These are phyloP conservation scores for Lachnellula hyalina DNA, from an alignment of 2,329 filamentous ascomycete species.

Conservation along the genomic window DNA sequence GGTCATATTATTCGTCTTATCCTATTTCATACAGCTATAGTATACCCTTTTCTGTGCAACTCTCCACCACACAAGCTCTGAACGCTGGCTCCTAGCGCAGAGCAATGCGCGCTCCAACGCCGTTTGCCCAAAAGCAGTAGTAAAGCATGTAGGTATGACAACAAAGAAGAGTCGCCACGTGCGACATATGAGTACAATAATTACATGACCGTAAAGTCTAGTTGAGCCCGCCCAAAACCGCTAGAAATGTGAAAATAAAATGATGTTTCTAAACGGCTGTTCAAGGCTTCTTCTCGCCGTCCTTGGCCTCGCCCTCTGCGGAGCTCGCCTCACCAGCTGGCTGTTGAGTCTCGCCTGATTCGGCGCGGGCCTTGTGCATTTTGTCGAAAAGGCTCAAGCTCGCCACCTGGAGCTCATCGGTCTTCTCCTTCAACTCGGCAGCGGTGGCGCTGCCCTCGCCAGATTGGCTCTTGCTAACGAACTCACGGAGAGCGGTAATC, in stretches of 20 bases:
- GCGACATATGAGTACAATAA: slow-evolving; percentile 33
- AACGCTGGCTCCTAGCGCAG: slow-evolving; percentile 24
- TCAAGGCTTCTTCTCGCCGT: slow-evolving; percentile 59
- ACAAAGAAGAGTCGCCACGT: slow-evolving; percentile 31
- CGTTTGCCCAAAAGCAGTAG: slow-evolving; percentile 31
- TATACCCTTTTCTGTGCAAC: slow-evolving; percentile 27
- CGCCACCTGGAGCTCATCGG: slow-evolving; percentile 92
- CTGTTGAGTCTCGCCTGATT: slow-evolving; percentile 51
- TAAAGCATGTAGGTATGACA: slow-evolving; percentile 29
- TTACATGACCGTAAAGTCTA: slow-evolving; percentile 32
- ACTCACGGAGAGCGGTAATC: slow-evolving; percentile 78
- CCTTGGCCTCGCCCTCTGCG: slow-evolving; percentile 69
- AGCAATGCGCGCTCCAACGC: slow-evolving; percentile 30
- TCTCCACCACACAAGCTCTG: slow-evolving; percentile 25
- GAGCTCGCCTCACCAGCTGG: slow-evolving; percentile 35
- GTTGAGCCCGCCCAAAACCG: slow-evolving; percentile 27
- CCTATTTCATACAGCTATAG: slow-evolving; percentile 35
- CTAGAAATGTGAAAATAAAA: slow-evolving; percentile 25
- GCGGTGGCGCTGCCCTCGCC: slow-evolving; percentile 83
- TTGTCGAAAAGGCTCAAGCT: slow-evolving; percentile 98
- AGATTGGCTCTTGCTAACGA: slow-evolving; percentile 89
- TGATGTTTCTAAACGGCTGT: slow-evolving; percentile 22
- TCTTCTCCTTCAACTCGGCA: slow-evolving; percentile 96
- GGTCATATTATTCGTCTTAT: slow-evolving; percentile 50
- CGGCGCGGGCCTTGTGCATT: slow-evolving; percentile 93